Evolutionary conservation across 164 flowering plant species (phyloP).

Genomic region (Nymphaea thermarum): DNA sequence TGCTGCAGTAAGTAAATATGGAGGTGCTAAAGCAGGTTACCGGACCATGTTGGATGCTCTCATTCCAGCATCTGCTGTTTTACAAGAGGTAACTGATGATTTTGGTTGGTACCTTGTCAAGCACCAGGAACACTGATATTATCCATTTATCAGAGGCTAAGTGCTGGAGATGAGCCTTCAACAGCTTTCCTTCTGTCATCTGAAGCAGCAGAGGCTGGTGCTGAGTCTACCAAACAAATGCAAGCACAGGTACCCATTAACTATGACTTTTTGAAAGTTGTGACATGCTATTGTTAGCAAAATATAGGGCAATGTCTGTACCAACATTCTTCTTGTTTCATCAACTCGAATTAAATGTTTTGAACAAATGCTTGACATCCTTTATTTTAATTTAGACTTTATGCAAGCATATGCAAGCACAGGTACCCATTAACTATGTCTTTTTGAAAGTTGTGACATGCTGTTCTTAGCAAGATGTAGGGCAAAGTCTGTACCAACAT

Average conservation of each 20-base stretch:
- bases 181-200: conserved; percentile 70
- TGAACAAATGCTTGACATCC: too few relatives aligned
- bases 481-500: too few relatives aligned
- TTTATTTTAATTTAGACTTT: too few relatives aligned
- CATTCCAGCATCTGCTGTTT: conserved; percentile 71
- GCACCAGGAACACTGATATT: neutral
- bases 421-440: too few relatives aligned
- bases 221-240: conserved; percentile 79
- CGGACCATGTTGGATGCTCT: conserved; percentile 90
- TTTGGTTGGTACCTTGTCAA: neutral
- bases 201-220: conserved; percentile 79
- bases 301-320: too few relatives aligned
- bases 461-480: too few relatives aligned
- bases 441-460: too few relatives aligned
- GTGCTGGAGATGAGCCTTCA: conserved; percentile 59
- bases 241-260: conserved; percentile 46
- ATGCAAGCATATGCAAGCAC: too few relatives aligned
- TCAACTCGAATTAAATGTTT: too few relatives aligned
- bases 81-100: conserved; percentile 41
- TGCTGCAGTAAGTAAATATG: conserved; percentile 82
- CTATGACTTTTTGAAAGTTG: too few relatives aligned
- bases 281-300: too few relatives aligned
- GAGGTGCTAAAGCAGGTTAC: conserved; percentile 83
- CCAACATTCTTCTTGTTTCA: too few relatives aligned
- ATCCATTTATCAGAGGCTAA: conserved; percentile 37